Evolutionary conservation across 176 grass and related monocot species (phyloP), one percentile per base, ranked within the genome.

Genomic region (Raddia distichophylla): DNA sequence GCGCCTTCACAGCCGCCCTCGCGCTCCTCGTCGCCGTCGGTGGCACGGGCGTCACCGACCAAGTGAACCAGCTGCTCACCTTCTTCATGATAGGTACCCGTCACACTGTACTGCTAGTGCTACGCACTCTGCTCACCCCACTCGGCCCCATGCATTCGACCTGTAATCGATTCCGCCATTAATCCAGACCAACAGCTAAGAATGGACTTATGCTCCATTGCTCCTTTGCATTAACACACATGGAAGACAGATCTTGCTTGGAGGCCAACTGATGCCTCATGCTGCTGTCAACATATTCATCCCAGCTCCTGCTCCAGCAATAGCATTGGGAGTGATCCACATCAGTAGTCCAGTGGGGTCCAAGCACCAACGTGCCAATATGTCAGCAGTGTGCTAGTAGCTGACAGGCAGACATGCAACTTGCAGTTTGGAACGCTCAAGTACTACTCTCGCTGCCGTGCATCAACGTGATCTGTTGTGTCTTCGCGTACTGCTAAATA

Each of bases 61-160:
- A 73, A 42, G 89, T 92, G 69, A 94, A 97, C 69, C 91, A 94
- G 71, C 73, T 88, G 67, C 66, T 94, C 47, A 97, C 94, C 19
- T 73, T 86, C 86, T 61, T 87, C 78, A 94, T 92, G 91, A 91
- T 97, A 82, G 92, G 86, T 49, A 49, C 37, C 37, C 37, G 37
- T 40, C 37, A 40, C 37, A 5, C 42, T 18, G 55, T 11, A n/a
- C 18, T 42, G 15, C 59, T 50, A 27, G 27, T 27, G 27, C 27
- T 27, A 27, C 27, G 27, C 27, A 40, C 37, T 40, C 37, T 40
- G 37, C 37, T 2, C 37, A 27, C 27, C 27, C 27, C 27, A 27
- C 27, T 27, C 27, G 27, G 27, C 27, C 27, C 27, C 27, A 40
- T 60, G 2, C 74, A 17, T 77, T 37, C 15, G 43, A 69, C 72